Evolutionary conservation across 2,329 filamentous ascomycete genomes (phyloP).

Genomic region (Penicillium paneum): DNA sequence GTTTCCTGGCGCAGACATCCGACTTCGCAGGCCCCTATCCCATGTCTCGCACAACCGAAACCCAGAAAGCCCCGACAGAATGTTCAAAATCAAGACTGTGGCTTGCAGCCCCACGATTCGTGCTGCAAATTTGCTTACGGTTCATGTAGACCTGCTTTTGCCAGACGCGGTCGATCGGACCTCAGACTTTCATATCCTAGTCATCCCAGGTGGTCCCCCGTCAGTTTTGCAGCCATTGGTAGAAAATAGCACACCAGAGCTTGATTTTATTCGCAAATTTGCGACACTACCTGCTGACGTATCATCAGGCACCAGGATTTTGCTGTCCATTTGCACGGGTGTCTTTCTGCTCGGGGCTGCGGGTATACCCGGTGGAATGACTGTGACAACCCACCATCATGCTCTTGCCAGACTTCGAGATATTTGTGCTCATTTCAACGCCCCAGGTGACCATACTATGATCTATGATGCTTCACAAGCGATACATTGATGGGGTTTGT

Average conservation of each 20-base stretch:
- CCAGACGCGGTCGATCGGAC: conserved; percentile 27
- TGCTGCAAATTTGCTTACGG: conserved; percentile 25
- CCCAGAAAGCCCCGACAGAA: conserved; percentile 21
- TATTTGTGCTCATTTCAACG: conserved; percentile 17
- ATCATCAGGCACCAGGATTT: conserved; percentile 25
- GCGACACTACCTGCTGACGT: conserved; percentile 18
- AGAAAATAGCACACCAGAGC: conserved; percentile 17
- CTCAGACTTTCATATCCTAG: conserved; percentile 37
- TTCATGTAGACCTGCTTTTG: conserved; percentile 32
- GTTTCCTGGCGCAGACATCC: conserved; percentile 39
- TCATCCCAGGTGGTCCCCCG: conserved; percentile 38
- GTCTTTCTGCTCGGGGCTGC: conserved; percentile 38
- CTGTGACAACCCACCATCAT: conserved; percentile 41
- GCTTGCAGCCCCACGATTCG: conserved; percentile 27
- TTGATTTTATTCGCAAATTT: conserved; percentile 25
- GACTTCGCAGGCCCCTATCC: conserved; percentile 42
- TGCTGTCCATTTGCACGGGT: conserved; percentile 44
- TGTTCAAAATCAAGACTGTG: conserved; percentile 38
- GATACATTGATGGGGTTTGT: conserved; percentile 20
- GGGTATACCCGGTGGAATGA: conserved; percentile 35
- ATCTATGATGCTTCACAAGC: conserved; percentile 17
- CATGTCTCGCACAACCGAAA: conserved; percentile 29
- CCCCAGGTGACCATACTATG: not conserved
- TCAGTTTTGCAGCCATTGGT: conserved; percentile 26
- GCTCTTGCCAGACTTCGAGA: conserved; percentile 22